Evolutionary conservation across 1,284 basidiomycete genomes (phyloP).

Genomic region (Ustilago loliicola): DNA sequence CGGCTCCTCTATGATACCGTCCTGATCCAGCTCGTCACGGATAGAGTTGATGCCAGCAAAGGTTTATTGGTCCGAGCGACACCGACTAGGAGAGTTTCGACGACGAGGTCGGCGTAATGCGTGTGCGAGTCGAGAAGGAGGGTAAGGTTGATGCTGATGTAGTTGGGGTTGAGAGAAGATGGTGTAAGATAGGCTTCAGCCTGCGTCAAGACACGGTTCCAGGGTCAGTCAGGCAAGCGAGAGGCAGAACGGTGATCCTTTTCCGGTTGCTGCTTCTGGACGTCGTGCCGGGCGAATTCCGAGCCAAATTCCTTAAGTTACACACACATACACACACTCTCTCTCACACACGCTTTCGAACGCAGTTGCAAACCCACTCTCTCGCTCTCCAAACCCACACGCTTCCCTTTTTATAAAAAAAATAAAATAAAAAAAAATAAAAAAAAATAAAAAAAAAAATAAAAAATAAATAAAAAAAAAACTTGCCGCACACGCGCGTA

Average conservation of each 20-base stretch:
- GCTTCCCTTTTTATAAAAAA: no score
- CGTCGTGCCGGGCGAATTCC: constrained; percentile 16
- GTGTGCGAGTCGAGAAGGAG: neutral
- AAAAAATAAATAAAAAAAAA: constrained; percentile 6
- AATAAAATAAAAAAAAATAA: no score
- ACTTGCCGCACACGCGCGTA: constrained; percentile 7
- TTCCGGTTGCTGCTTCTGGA: constrained; percentile 10
- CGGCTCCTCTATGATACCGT: neutral
- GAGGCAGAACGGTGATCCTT: constrained; percentile 12
- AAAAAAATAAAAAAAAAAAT: constrained; percentile 5
- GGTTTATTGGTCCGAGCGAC: neutral
- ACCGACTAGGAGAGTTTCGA: neutral
- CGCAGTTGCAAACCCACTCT: constrained; percentile 8
- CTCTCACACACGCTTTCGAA: neutral
- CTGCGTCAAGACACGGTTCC: neutral
- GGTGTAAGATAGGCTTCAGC: constrained; percentile 4
- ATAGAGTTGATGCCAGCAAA: neutral
- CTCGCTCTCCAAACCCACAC: neutral
- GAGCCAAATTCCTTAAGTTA: constrained; percentile 2
- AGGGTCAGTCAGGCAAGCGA: constrained; percentile 6
- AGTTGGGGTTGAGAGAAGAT: neutral
- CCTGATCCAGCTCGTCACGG: neutral
- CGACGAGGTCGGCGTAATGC: neutral
- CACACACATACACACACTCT: neutral
- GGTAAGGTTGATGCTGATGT: neutral